phyloP scores from a whole-genome alignment of 2,329 filamentous ascomycete species.

The Epichloe sp. region DNA sequence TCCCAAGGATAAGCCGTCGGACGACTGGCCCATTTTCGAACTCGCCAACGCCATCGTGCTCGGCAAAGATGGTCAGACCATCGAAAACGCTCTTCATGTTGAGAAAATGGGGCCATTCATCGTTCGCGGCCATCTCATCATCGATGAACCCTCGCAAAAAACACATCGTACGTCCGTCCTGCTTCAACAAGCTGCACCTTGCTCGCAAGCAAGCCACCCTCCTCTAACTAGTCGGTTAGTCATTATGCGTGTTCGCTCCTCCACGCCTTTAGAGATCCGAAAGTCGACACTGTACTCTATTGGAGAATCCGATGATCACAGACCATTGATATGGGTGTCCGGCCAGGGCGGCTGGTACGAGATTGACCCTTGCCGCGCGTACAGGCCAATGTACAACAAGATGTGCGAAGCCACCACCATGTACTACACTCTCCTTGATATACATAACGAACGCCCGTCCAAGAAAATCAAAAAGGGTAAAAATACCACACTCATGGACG shows the following conservation, averaged over 20 bases:
- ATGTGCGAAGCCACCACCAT: slow-evolving; percentile 52
- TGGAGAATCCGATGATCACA: slow-evolving; percentile 33
- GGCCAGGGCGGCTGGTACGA: slow-evolving; percentile 53
- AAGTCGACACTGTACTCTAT: slow-evolving; percentile 38
- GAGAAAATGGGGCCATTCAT: slow-evolving; percentile 46
- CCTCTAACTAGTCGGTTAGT: slow-evolving; percentile 12
- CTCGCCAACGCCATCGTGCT: slow-evolving; percentile 49
- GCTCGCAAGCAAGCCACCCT: neutral
- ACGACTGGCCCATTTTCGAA: slow-evolving; percentile 49
- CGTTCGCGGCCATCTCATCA: slow-evolving; percentile 45
- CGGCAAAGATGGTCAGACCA: slow-evolving; percentile 35
- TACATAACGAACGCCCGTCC: slow-evolving; percentile 29
- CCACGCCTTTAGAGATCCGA: slow-evolving; percentile 38
- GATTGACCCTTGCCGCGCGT: slow-evolving; percentile 44
- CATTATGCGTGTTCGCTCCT: slow-evolving; percentile 18
- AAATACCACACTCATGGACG: slow-evolving; percentile 17
- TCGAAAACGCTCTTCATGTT: slow-evolving; percentile 48
- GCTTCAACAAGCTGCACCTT: neutral
- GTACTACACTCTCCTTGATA: slow-evolving; percentile 48
- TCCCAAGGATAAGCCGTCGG: slow-evolving; percentile 18
- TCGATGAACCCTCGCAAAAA: slow-evolving; percentile 29
- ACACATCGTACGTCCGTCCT: slow-evolving; percentile 20
- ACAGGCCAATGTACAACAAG: slow-evolving; percentile 40
- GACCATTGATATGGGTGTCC: slow-evolving; percentile 49
- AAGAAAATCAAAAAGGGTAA: slow-evolving; percentile 18